These are phyloP conservation scores for Pythium dissimile DNA, from an alignment of 352 stramenopile genomes.

Conservation along the genomic window DNA sequence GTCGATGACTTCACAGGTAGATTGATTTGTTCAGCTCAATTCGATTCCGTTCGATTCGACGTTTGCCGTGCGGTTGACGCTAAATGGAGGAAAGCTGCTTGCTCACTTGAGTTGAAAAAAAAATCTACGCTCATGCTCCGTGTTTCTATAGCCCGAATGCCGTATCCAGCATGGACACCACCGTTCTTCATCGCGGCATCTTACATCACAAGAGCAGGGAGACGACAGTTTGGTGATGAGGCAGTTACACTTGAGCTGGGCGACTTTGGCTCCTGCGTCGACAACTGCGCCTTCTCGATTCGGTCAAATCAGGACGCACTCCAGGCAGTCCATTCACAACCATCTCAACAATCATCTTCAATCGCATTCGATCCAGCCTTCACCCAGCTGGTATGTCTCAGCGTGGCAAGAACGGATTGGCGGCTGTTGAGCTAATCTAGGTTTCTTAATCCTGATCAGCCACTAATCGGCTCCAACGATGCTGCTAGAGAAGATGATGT, in stretches of 20 bases:
- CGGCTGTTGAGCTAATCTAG: too few species aligned
- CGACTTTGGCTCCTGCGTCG: not conserved
- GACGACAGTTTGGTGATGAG: not conserved
- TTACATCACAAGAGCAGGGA: not conserved
- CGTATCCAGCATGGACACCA: conserved; percentile 21
- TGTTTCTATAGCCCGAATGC: conserved; percentile 7
- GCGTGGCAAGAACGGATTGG: too few species aligned
- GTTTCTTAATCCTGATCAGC: too few species aligned
- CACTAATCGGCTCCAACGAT: too few species aligned
- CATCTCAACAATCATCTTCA: not conserved
- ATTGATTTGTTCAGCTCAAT: conserved; percentile 9
- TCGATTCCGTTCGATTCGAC: conserved; percentile 1
- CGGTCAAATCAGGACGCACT: conserved; percentile 12
- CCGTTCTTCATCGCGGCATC: conserved; percentile 9
- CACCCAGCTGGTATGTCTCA: conserved; percentile 8
- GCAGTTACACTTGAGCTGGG: conserved; percentile 7
- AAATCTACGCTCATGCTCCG: not conserved
- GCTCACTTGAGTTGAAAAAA: not conserved
- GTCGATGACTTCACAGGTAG: not conserved
- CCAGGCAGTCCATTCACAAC: not conserved
- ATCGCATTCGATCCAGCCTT: conserved; percentile 20
- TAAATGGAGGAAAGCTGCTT: conserved; percentile 11
- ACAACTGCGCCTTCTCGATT: conserved; percentile 7
- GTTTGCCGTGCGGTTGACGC: conserved; percentile 17
- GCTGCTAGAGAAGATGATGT: not conserved